Evolutionary conservation across 2,329 filamentous ascomycete species (phyloP).

Genomic region (Arthroderma uncinatum): DNA sequence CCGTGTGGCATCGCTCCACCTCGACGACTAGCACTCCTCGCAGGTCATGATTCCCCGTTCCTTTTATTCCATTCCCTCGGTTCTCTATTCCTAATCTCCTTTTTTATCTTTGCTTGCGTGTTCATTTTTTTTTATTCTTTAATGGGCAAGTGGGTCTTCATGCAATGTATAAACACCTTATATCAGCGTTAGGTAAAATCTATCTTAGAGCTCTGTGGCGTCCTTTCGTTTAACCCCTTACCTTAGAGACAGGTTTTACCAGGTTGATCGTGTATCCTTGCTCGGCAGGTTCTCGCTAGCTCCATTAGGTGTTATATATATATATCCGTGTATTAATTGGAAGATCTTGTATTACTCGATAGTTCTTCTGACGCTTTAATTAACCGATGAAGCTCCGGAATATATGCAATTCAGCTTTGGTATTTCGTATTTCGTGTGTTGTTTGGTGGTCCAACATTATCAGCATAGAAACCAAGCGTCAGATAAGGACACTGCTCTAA

Average conservation of each 20-base stretch:
- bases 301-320: background rate
- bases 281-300: background rate
- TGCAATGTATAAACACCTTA: constrained; percentile 5
- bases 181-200: constrained; percentile 6
- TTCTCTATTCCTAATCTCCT: background rate
- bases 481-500: too few species aligned
- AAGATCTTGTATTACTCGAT: background rate
- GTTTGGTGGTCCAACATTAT: background rate
- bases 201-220: constrained; percentile 5
- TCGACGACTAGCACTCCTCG: background rate
- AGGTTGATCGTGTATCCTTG: background rate
- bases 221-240: background rate
- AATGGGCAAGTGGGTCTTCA: constrained; percentile 5
- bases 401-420: too few species aligned
- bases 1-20: background rate
- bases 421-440: too few species aligned
- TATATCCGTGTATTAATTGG: background rate
- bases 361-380: background rate
- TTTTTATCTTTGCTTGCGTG: background rate
- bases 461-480: background rate
- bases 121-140: background rate
- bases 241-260: background rate
- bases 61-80: background rate
- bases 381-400: background rate
- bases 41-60: constrained; percentile 3